Conservation (phyloP, 768 basidiomycete species). For the Mycena alexandri region DNA sequence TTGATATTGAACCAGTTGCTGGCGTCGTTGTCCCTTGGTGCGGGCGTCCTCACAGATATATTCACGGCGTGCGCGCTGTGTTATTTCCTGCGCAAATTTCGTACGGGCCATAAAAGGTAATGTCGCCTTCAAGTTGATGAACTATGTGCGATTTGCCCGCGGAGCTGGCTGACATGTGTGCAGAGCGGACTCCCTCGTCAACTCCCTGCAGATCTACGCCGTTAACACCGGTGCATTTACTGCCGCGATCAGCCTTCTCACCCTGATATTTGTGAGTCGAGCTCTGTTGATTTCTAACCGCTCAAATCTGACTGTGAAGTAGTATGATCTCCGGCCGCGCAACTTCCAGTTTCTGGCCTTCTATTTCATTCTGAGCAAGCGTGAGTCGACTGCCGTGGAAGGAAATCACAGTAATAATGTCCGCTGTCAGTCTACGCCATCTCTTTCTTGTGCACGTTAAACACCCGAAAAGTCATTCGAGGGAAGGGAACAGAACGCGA, state of each 20-base stretch:
- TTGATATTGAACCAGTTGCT: constrained; percentile 52
- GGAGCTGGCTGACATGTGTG: neutral
- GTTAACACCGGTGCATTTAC: constrained; percentile 65
- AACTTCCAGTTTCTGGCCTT: constrained; percentile 69
- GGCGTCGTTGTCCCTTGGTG: constrained; percentile 61
- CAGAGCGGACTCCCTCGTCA: constrained; percentile 71
- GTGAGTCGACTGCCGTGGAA: constrained; percentile 49
- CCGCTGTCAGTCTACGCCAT: constrained; percentile 55
- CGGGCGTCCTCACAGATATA: constrained; percentile 65
- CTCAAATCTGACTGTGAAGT: no score
- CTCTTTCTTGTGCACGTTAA: constrained; percentile 60
- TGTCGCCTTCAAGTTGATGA: no score
- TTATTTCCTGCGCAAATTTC: constrained; percentile 66
- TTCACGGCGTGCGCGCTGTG: constrained; percentile 64
- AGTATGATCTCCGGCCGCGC: constrained; percentile 66
- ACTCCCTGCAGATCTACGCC: constrained; percentile 68
- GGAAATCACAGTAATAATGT: neutral
- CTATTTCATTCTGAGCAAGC: constrained; percentile 72
- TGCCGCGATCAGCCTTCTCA: constrained; percentile 59
- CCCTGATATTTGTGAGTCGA: constrained; percentile 50
- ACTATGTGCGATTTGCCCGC: neutral
- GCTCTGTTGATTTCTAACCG: neutral
- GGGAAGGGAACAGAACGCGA: constrained; percentile 65
- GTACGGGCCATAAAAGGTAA: constrained; percentile 61
- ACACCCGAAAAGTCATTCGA: constrained; percentile 63